Conservation (phyloP, 257 asterid genomes). For the Nicotiana sylvestris region DNA sequence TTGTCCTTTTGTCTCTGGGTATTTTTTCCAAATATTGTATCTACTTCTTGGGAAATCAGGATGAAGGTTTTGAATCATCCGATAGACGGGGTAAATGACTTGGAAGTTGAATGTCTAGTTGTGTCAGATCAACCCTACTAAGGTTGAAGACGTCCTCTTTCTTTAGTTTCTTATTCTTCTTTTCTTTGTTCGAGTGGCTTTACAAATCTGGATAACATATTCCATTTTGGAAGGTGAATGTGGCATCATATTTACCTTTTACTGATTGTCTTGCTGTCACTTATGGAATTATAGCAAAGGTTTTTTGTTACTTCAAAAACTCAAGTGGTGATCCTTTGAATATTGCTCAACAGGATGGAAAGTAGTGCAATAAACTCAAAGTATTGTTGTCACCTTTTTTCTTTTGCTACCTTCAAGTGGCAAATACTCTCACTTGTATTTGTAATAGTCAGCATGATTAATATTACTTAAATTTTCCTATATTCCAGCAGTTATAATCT, state of each 20-base stretch:
- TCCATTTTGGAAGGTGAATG: neutral
- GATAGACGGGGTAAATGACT: neutral
- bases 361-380: neutral
- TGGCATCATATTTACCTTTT: neutral
- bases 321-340: neutral
- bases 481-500: neutral
- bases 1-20: neutral
- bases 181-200: neutral
- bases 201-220: neutral
- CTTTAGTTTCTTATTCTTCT: neutral
- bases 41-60: neutral
- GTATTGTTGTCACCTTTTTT: neutral
- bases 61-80: neutral
- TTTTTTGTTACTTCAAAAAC: neutral
- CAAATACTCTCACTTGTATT: neutral
- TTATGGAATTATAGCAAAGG: neutral
- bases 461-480: neutral
- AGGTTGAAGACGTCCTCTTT: neutral
- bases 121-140: neutral
- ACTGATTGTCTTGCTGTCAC: neutral
- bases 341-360: neutral
- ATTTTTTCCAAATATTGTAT: neutral
- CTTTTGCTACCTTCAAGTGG: neutral
- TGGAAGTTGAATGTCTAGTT: neutral
- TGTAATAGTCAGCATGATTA: neutral